Conservation (phyloP, 768 basidiomycete species). For the Phaeotremella skinneri region DNA sequence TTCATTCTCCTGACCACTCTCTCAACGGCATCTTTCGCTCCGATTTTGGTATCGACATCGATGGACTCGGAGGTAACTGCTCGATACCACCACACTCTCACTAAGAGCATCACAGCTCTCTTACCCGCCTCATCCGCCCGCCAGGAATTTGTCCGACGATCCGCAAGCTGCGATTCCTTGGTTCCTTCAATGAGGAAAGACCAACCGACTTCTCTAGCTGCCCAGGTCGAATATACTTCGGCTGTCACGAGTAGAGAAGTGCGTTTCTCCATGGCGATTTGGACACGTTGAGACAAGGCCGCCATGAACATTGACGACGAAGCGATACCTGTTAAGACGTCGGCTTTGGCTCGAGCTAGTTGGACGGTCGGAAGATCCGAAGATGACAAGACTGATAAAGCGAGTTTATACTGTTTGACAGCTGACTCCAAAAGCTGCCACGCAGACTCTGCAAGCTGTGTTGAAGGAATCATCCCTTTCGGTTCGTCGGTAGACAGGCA, state of each 20-base stretch:
- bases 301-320: constrained; percentile 47
- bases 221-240: constrained; percentile 51
- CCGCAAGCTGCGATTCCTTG: constrained; percentile 35
- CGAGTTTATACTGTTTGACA: constrained; percentile 49
- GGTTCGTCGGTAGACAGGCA: constrained; percentile 29
- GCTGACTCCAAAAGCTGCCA: constrained; percentile 46
- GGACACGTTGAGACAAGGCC: constrained; percentile 37
- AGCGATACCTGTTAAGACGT: constrained; percentile 42
- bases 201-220: constrained; percentile 51
- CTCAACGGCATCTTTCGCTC: constrained; percentile 49
- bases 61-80: constrained; percentile 46
- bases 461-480: constrained; percentile 29
- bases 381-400: constrained; percentile 39
- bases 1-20: constrained; percentile 44
- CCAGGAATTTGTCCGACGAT: constrained; percentile 43
- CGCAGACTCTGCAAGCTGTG: constrained; percentile 41
- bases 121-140: constrained; percentile 46
- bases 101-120: constrained; percentile 44
- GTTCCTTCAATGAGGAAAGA: constrained; percentile 49
- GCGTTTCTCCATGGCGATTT: constrained; percentile 41
- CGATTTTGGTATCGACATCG: constrained; percentile 46
- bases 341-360: constrained; percentile 42
- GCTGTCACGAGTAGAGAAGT: constrained; percentile 45
- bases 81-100: constrained; percentile 49
- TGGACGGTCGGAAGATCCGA: constrained; percentile 34